Percentiles rank a stretch among this genome's conserved stretches.
These are phyloP conservation scores for Osmanthus fragrans DNA, from an alignment of 257 asterid species.

Conservation along the genomic window DNA sequence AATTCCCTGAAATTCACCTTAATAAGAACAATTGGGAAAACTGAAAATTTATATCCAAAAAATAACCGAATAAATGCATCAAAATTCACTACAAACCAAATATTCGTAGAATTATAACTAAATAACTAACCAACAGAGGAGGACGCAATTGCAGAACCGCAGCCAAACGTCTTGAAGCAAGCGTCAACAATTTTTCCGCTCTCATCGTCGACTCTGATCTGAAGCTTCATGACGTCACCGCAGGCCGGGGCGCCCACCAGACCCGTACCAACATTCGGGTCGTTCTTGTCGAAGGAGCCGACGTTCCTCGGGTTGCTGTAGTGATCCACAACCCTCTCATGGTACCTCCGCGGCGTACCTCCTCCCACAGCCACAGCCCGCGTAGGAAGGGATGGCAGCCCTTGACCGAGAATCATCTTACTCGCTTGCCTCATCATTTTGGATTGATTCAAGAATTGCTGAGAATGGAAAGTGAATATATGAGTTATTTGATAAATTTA, in stretches of 20 bases:
- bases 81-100: neutral
- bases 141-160: slow-evolving; percentile 95
- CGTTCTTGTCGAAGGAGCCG: slow-evolving; percentile 85
- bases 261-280: slow-evolving; percentile 79
- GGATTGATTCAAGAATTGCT: slow-evolving; percentile 1
- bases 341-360: slow-evolving; percentile 48
- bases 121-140: slow-evolving; percentile 73
- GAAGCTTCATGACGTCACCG: slow-evolving; percentile 95
- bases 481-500: too few species aligned
- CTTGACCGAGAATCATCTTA: slow-evolving; percentile 38
- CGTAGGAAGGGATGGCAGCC: slow-evolving; percentile 31
- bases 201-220: slow-evolving; percentile 76
- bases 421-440: slow-evolving; percentile 62
- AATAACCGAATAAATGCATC: neutral
- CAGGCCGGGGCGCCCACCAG: slow-evolving; percentile 98
- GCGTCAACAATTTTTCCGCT: slow-evolving; percentile 84
- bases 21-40: neutral
- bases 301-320: slow-evolving; percentile 92
- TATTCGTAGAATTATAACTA: neutral
- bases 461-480: neutral
- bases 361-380: slow-evolving; percentile 29
- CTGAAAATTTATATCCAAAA: neutral
- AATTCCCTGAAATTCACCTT: slow-evolving; percentile 3
- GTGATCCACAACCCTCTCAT: slow-evolving; percentile 96
- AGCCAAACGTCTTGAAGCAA: slow-evolving; percentile 89